phyloP scores from a whole-genome alignment of 176 grass and related monocot genomes.

The Raddia distichophylla region DNA sequence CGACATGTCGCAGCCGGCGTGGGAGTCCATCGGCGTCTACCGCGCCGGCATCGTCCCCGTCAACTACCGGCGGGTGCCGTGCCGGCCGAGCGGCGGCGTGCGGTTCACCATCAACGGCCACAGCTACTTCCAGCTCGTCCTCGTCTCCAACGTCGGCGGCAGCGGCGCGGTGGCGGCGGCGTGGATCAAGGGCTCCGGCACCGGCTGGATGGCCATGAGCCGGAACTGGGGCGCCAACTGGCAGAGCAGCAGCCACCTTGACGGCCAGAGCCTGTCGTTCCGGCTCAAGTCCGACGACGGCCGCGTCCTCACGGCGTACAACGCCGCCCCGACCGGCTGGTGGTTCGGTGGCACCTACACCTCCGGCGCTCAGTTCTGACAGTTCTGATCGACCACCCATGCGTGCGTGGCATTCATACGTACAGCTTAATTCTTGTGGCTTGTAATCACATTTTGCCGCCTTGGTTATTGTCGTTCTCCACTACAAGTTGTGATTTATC shows the following conservation, averaged over 20 bases:
- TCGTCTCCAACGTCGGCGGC: conserved; percentile 57
- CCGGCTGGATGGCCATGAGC: conserved; percentile 50
- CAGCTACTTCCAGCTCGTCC: conserved; percentile 64
- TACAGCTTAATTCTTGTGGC: not conserved
- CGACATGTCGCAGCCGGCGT: conserved; percentile 85
- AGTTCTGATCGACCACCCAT: not conserved
- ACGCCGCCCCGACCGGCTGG: conserved; percentile 59
- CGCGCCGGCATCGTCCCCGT: conserved; percentile 74
- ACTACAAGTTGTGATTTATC: not conserved
- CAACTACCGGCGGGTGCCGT: conserved; percentile 50
- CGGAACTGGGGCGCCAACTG: conserved; percentile 61
- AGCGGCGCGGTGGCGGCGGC: conserved; percentile 55
- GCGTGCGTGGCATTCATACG: not conserved
- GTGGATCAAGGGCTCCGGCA: conserved; percentile 52
- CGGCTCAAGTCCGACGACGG: conserved; percentile 49
- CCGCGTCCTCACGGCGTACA: conserved; percentile 43
- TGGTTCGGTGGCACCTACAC: conserved; percentile 61
- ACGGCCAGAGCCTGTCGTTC: conserved; percentile 58
- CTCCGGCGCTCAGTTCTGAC: conserved; percentile 35
- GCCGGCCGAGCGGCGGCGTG: conserved; percentile 48
- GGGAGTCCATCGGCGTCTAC: conserved; percentile 68
- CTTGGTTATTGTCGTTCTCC: not conserved
- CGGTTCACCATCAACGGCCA: conserved; percentile 60
- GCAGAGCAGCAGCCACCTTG: conserved; percentile 48
- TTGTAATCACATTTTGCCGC: not conserved